Base-by-base conservation (phyloP, 768 basidiomycete genomes). In the Tulasnella calospora region DNA sequence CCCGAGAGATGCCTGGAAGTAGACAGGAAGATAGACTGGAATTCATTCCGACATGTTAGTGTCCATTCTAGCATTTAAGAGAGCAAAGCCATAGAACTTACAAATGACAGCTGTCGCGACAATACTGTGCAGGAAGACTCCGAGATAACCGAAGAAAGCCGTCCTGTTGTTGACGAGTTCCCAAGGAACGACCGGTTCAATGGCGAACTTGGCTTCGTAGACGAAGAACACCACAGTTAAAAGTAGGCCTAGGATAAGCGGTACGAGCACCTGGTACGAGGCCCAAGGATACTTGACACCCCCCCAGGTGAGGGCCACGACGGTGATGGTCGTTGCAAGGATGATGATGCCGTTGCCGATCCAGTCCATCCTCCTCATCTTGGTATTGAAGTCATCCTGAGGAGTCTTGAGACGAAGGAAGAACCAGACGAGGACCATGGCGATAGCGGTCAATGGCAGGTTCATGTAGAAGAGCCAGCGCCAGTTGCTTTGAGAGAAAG, bases 201-300 rank as follows among this genome's bases (percentile, higher is more conserved):
- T n/a, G n/a, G n/a, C n/a, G n/a, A n/a, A n/a, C n/a, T n/a, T n/a
- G n/a, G n/a, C n/a, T n/a, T n/a, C n/a, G n/a, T n/a, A n/a, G n/a
- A n/a, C n/a, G n/a, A n/a, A n/a, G n/a, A n/a, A n/a, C n/a, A n/a
- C n/a, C n/a, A n/a, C n/a, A n/a, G n/a, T n/a, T n/a, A n/a, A n/a
- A n/a, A n/a, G n/a, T n/a, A n/a, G n/a, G n/a, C n/a, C n/a, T n/a
- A n/a, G n/a, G n/a, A n/a, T n/a, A n/a, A n/a, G n/a, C 0, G 89
- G 87, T 0, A 83, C 84, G 27, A 89, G 82, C 6, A 88, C 85
- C 0, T 80, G 82, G 23, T 79, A 80, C 0, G 86, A 86, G 6
- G 80, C 75, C 88, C 88, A 89, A 0, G 85, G 79, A 74, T 83
- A 86, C 2, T 80, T 79, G 6, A 84, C 82, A 7, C 89, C 88